Evolutionary conservation across 176 grass and related monocot genomes (phyloP).

Genomic region (Puya raimondii): DNA sequence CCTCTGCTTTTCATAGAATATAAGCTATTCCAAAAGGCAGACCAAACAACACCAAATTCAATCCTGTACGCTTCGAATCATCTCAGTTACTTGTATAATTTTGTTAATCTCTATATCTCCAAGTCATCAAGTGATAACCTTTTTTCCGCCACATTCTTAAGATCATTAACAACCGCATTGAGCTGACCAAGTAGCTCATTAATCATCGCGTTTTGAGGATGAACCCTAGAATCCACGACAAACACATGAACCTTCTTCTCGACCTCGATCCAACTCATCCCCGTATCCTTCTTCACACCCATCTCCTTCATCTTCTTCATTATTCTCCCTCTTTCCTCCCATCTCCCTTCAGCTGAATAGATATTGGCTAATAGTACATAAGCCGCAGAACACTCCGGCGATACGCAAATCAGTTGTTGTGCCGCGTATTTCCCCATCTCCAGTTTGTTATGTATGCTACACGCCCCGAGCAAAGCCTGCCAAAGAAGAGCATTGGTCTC

Average conservation of each 20-base stretch:
- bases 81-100: background rate
- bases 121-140: slow-evolving; percentile 2
- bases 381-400: slow-evolving; percentile 39
- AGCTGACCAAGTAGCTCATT: slow-evolving; percentile 35
- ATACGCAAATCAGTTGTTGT: slow-evolving; percentile 41
- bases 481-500: slow-evolving; percentile 42
- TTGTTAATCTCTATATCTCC: slow-evolving; percentile 2
- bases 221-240: slow-evolving; percentile 21
- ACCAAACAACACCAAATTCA: too few species aligned
- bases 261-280: slow-evolving; percentile 78
- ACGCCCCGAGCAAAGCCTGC: slow-evolving; percentile 81
- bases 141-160: slow-evolving; percentile 26
- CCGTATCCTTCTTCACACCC: slow-evolving; percentile 71
- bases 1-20: too few species aligned
- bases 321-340: slow-evolving; percentile 53
- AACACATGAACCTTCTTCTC: slow-evolving; percentile 49
- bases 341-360: slow-evolving; percentile 51
- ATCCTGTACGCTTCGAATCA: background rate
- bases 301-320: slow-evolving; percentile 54
- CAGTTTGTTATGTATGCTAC: slow-evolving; percentile 59
- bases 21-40: too few species aligned
- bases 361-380: slow-evolving; percentile 78
- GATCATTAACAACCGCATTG: slow-evolving; percentile 28
- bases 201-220: slow-evolving; percentile 24
- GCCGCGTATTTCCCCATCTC: slow-evolving; percentile 57